These are phyloP conservation scores for Aspergillus pseudoglaucus DNA, from an alignment of 2,329 filamentous ascomycete genomes.

Conservation along the genomic window DNA sequence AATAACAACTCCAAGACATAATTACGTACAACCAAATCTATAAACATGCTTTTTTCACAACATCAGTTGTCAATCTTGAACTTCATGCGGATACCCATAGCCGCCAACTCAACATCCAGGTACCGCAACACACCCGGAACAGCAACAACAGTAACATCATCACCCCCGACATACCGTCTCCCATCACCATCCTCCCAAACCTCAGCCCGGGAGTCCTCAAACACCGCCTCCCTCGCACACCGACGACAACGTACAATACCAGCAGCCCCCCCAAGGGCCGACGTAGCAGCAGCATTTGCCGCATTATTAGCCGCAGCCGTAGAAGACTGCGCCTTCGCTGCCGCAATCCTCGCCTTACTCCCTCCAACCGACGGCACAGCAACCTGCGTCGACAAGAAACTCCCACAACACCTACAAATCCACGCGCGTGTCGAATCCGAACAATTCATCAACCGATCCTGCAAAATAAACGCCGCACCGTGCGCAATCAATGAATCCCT, in stretches of 20 bases:
- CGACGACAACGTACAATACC: slow-evolving; percentile 70
- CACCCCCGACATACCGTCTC: slow-evolving; percentile 75
- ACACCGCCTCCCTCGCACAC: slow-evolving; percentile 61
- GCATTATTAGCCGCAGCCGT: slow-evolving; percentile 24
- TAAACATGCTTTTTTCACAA: slow-evolving; percentile 11
- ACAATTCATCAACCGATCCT: slow-evolving; percentile 95
- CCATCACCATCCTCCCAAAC: slow-evolving; percentile 89
- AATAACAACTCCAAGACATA: slow-evolving; percentile 2
- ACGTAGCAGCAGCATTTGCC: slow-evolving; percentile 22
- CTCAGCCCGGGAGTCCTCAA: slow-evolving; percentile 61
- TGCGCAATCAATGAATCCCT: slow-evolving; percentile 91
- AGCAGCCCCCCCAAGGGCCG: slow-evolving; percentile 45
- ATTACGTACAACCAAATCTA: slow-evolving; percentile 9
- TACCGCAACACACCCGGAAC: slow-evolving; percentile 90
- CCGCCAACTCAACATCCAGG: slow-evolving; percentile 88
- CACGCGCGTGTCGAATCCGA: slow-evolving; percentile 86
- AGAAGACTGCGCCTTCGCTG: slow-evolving; percentile 21
- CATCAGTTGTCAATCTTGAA: slow-evolving; percentile 62
- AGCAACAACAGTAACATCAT: slow-evolving; percentile 83
- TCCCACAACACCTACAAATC: slow-evolving; percentile 84
- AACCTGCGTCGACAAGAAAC: slow-evolving; percentile 76
- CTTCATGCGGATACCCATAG: slow-evolving; percentile 94
- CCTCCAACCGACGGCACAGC: slow-evolving; percentile 30
- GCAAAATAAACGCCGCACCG: slow-evolving; percentile 87
- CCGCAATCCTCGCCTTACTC: slow-evolving; percentile 23